Evolutionary conservation across 1,284 basidiomycete species (phyloP), one percentile per base, ranked within the genome.

Genomic region (Vanrija pseudolonga): DNA sequence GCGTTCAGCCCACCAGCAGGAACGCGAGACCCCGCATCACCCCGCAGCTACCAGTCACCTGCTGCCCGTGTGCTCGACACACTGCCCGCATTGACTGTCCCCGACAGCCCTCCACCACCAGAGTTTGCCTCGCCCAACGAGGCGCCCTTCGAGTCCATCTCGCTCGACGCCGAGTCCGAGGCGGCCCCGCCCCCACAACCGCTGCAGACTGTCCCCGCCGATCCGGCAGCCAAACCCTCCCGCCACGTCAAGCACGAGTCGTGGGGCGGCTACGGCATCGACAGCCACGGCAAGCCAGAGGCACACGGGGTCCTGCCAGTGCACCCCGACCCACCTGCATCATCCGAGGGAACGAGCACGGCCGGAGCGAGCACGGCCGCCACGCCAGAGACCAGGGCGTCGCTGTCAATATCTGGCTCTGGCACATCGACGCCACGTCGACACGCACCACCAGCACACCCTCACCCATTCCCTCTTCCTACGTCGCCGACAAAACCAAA

Each of bases 381-480:
- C 11, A 24, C 39, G 12, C n/a, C 15, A 19, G 32, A 32, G 32
- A 12, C 32, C 32, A 18, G 28, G 18, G 50, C 28, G 14, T 28
- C 52, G 18, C 50, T 50, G 14, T 6, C 26, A 6, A 4, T 32
- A 4, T 32, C 32, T 14, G 50, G 39, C 22, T 47, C 56, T 9
- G 60, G 62, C 6, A 38, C 46, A 6, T 56, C 57, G 9, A 66
- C 60, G 7, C 54, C 67, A n/a, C 48, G 64, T 37, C 52, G 61
- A 14, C 64, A 66, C 17, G 72, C 72, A 11, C 72, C 72, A 3
- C 71, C 72, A 3, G 71, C 72, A 6, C 72, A 71, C 55, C 72
- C 71, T 2, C 69, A 71, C 54, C 69, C 70, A 5, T 72, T 65
- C 55, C 69, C 70, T 18, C 52, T 74, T 24, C 67, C 68, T 9